These are phyloP conservation scores for Aspergillus amoenus DNA, from an alignment of 2,329 filamentous ascomycete species.

Conservation along the genomic window DNA sequence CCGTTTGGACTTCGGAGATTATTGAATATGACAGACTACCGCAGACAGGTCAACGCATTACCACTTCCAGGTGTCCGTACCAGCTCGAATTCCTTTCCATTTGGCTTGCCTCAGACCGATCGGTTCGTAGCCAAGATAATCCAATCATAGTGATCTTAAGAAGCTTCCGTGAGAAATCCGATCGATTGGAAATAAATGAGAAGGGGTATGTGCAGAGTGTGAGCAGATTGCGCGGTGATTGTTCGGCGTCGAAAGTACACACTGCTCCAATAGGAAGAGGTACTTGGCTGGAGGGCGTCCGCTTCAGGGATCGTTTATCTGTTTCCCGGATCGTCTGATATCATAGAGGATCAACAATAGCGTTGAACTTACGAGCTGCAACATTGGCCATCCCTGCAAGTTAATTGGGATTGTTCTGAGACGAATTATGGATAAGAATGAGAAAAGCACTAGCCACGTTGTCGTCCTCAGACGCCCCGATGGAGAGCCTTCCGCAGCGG, in stretches of 20 bases:
- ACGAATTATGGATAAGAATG: neutral
- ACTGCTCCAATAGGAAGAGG: neutral
- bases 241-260: neutral
- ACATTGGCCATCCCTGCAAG: conserved; percentile 19
- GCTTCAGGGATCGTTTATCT: neutral
- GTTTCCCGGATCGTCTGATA: conserved; percentile 11
- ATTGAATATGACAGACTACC: neutral
- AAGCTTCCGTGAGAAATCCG: neutral
- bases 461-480: neutral
- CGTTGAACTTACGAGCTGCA: conserved; percentile 1
- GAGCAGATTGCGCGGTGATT: neutral
- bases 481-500: neutral
- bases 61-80: neutral
- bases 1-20: neutral
- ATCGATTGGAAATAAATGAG: neutral
- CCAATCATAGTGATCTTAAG: neutral
- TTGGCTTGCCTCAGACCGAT: too few relatives aligned
- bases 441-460: conserved; percentile 7
- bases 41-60: neutral
- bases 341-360: conserved; percentile 13
- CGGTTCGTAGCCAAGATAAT: neutral
- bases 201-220: neutral
- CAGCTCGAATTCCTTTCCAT: neutral
- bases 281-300: neutral
- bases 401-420: conserved; percentile 2